A percentile compares a stretch with the other conserved stretches of the same genome.
These are phyloP conservation scores for Colletotrichum sp. DNA, from an alignment of 2,329 filamentous ascomycete species.

Conservation along the genomic window DNA sequence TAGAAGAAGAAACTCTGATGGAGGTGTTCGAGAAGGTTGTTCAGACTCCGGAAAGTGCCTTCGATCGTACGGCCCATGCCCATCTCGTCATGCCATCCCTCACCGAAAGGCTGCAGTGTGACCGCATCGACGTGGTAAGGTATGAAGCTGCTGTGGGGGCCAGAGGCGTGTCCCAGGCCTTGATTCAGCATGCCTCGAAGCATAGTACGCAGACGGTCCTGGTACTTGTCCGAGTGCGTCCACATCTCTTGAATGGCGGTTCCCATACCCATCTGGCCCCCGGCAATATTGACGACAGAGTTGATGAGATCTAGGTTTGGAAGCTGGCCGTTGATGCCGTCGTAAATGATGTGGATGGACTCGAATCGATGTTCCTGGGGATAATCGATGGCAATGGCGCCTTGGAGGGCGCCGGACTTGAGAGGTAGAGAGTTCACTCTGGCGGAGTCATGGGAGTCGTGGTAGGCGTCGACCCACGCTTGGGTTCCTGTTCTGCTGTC, in stretches of 20 bases:
- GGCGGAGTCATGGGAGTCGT: constrained; percentile 79
- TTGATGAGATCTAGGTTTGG: constrained; percentile 97
- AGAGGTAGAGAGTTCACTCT: constrained; percentile 79
- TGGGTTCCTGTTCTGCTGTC: constrained; percentile 91
- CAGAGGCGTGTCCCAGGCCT: constrained; percentile 85
- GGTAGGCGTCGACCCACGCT: constrained; percentile 97
- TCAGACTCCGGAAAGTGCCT: constrained; percentile 89
- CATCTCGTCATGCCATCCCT: constrained; percentile 99
- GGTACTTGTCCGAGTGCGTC: constrained; percentile 76
- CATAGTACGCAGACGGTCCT: constrained; percentile 85
- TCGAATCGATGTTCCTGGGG: constrained; percentile 85
- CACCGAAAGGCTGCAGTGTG: constrained; percentile 86
- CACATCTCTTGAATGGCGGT: constrained; percentile 87
- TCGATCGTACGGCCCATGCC: constrained; percentile 88
- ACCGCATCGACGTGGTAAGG: constrained; percentile 97
- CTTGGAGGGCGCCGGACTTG: constrained; percentile 93
- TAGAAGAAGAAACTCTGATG: constrained; percentile 99
- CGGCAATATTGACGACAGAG: constrained; percentile 85
- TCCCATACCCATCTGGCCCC: constrained; percentile 89
- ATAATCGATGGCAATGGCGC: constrained; percentile 92
- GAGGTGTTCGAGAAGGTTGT: constrained; percentile 94
- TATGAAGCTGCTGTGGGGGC: constrained; percentile 94
- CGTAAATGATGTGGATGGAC: constrained; percentile 89
- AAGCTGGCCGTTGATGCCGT: constrained; percentile 93
- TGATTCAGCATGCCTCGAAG: constrained; percentile 92